Percentiles rank a stretch among this genome's conserved stretches.
Evolutionary conservation across 768 basidiomycete species (phyloP).

Genomic region (Podaxis sp.): DNA sequence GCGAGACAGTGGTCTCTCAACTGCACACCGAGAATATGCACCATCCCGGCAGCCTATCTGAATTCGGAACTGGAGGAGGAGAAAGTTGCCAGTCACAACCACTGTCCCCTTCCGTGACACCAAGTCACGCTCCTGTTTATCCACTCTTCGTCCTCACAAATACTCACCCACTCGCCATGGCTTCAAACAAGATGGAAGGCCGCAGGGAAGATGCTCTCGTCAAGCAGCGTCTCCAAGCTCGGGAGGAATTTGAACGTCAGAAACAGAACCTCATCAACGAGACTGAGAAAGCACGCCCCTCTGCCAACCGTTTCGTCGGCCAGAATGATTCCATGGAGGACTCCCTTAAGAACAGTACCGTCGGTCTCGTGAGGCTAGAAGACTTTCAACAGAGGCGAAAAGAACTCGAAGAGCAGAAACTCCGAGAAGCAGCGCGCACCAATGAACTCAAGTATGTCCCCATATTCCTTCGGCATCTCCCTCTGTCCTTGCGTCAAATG

Average conservation of each 20-base stretch:
- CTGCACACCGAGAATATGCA: constrained; percentile 85
- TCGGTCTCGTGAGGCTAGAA: constrained; percentile 88
- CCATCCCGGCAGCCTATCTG: constrained; percentile 43
- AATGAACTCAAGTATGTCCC: constrained; percentile 83
- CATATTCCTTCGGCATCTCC: constrained; percentile 16
- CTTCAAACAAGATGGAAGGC: constrained; percentile 76
- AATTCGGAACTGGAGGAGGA: constrained; percentile 2
- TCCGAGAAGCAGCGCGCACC: constrained; percentile 82
- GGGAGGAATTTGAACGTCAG: constrained; percentile 80
- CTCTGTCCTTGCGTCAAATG: constrained; percentile 18
- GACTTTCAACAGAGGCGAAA: constrained; percentile 90
- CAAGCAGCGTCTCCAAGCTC: constrained; percentile 78
- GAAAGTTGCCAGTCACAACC: constrained; percentile 12
- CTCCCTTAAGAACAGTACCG: constrained; percentile 82
- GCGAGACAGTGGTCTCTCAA: constrained; percentile 75
- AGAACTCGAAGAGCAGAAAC: constrained; percentile 89
- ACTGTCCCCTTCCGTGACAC: constrained; percentile 23
- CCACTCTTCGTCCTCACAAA: neutral
- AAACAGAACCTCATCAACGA: constrained; percentile 81
- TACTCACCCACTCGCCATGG: constrained; percentile 46
- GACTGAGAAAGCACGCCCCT: constrained; percentile 90
- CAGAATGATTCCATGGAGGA: constrained; percentile 96
- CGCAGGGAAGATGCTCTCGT: constrained; percentile 82
- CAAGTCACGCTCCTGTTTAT: constrained; percentile 3
- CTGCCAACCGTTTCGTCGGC: constrained; percentile 85